Percentiles rank a stretch among this genome's conserved stretches.
Conservation (phyloP, 176 grass and related monocot species). For the Guadua angustifolia region DNA sequence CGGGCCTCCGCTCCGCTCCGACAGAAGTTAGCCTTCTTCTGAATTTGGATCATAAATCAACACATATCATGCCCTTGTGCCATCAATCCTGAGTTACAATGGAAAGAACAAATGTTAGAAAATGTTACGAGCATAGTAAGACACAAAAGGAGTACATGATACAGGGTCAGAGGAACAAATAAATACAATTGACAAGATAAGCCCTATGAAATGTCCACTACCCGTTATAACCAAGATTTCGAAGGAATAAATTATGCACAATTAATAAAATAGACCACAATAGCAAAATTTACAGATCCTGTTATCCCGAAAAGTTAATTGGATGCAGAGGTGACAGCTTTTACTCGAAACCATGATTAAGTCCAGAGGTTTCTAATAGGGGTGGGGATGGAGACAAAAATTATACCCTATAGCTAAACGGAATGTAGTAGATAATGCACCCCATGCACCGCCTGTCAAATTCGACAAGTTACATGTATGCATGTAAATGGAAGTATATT, state of each 20-base stretch:
- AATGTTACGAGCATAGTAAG: neutral
- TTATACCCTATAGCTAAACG: neutral
- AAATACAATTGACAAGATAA: neutral
- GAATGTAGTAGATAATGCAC: slow-evolving; percentile 1
- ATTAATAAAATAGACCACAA: slow-evolving; percentile 1
- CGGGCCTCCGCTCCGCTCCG: too few relatives aligned
- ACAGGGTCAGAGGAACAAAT: neutral
- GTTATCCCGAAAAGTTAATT: neutral
- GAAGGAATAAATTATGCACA: neutral
- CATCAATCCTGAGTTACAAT: slow-evolving; percentile 51
- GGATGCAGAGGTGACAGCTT: neutral
- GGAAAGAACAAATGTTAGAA: slow-evolving; percentile 17
- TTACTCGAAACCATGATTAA: slow-evolving; percentile 16
- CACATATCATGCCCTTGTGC: neutral
- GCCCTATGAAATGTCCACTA: neutral
- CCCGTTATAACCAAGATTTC: neutral
- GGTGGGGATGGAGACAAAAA: neutral
- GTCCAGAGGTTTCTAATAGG: neutral
- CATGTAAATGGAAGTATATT: neutral
- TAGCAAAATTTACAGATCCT: neutral
- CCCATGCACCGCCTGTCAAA: neutral
- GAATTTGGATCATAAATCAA: too few relatives aligned
- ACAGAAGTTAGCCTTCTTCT: too few relatives aligned
- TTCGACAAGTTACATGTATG: slow-evolving; percentile 5
- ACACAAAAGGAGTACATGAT: slow-evolving; percentile 8